phyloP scores from a whole-genome alignment of 768 basidiomycete species.

The Serendipita sp. region DNA sequence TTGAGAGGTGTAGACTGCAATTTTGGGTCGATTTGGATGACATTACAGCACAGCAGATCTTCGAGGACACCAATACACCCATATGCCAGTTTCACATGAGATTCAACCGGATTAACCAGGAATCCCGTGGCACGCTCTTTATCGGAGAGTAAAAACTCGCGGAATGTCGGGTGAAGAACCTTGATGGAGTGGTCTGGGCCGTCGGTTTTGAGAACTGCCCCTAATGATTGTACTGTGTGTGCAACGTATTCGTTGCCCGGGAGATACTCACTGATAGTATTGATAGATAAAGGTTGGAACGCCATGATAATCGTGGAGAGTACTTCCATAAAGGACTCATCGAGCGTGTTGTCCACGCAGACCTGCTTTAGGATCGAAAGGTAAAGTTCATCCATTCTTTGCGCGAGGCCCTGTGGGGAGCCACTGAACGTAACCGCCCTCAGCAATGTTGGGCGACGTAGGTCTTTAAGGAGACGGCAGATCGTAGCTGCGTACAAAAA shows the following conservation, averaged over 20 bases:
- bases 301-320: not conserved
- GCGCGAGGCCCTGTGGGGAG: not conserved
- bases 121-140: not conserved
- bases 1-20: not conserved
- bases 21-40: not conserved
- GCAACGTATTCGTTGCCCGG: not conserved
- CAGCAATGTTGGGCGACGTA: not conserved
- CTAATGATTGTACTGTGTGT: not conserved
- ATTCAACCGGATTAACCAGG: not conserved
- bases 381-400: not conserved
- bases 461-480: not conserved
- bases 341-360: not conserved
- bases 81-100: not conserved
- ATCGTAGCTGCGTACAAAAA: not conserved
- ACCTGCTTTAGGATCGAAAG: not conserved
- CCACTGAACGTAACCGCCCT: not conserved
- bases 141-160: not conserved
- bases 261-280: not conserved
- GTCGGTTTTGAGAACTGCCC: not conserved
- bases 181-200: not conserved
- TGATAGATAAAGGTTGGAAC: not conserved
- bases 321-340: not conserved
- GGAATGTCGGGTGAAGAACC: not conserved
- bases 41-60: not conserved
- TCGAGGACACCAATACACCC: not conserved